Evolutionary conservation across 352 stramenopile species (phyloP).

Genomic region (Albugo candida): DNA sequence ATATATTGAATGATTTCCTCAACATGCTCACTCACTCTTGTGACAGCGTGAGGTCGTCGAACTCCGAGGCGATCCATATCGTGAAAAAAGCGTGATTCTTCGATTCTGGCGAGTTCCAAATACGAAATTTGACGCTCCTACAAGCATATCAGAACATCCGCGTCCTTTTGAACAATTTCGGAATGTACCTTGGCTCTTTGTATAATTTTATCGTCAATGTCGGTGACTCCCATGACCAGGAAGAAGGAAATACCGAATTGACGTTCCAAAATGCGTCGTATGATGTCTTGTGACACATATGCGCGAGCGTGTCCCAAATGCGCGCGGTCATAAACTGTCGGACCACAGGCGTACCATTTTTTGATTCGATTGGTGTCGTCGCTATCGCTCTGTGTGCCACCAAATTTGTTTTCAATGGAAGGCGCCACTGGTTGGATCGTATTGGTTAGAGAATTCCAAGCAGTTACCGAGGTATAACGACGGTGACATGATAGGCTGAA

Average conservation of each 20-base stretch:
- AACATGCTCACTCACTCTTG: constrained; percentile 91
- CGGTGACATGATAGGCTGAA: no score
- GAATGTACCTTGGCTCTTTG: constrained; percentile 11
- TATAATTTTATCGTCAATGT: constrained; percentile 99
- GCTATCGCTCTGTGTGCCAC: no score
- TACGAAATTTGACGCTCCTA: constrained; percentile 24
- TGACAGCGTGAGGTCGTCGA: constrained; percentile 32
- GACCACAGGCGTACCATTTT: constrained; percentile 96
- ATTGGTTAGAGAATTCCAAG: no score
- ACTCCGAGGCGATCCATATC: constrained; percentile 46
- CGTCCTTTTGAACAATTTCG: not conserved
- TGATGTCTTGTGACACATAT: constrained; percentile 89
- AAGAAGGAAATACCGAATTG: constrained; percentile 88
- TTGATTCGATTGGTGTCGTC: constrained; percentile 13
- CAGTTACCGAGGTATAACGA: no score
- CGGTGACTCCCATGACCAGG: constrained; percentile 92
- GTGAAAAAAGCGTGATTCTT: constrained; percentile 49
- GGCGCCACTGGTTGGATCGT: no score
- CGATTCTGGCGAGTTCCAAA: constrained; percentile 18
- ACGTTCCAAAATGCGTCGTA: constrained; percentile 70
- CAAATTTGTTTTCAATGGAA: no score
- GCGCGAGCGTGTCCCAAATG: constrained; percentile 95
- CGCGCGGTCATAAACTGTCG: constrained; percentile 96
- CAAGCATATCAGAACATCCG: not conserved
- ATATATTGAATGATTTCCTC: constrained; percentile 91